A percentile compares a stretch with the other conserved stretches of the same genome.
phyloP scores from a whole-genome alignment of 2,329 filamentous ascomycete species.

The Colletotrichum lentis region DNA sequence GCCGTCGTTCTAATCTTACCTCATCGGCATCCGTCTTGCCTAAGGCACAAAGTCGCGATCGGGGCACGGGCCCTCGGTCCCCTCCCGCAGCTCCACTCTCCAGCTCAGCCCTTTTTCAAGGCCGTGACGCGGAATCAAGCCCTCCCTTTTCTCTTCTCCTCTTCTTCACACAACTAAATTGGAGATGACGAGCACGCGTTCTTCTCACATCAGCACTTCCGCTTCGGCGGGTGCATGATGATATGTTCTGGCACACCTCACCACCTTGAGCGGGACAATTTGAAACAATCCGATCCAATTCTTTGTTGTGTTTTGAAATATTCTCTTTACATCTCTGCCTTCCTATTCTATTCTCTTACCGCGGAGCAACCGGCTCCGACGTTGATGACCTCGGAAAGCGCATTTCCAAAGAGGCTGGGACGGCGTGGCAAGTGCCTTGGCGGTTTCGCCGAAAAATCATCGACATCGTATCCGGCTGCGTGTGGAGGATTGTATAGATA shows the following conservation, averaged over 20 bases:
- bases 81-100: conserved; percentile 11
- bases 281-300: conserved; percentile 70
- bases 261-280: conserved; percentile 70
- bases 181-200: conserved; percentile 78
- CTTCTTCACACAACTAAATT: conserved; percentile 77
- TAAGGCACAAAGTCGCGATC: not conserved
- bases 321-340: not conserved
- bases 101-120: conserved; percentile 32
- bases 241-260: conserved; percentile 71
- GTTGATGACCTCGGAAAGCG: no score
- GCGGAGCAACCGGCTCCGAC: no score
- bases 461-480: no score
- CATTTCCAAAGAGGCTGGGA: no score
- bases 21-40: not conserved
- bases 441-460: no score
- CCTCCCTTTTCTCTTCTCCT: conserved; percentile 46
- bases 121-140: conserved; percentile 2
- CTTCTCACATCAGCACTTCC: conserved; percentile 63
- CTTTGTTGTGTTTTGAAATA: conserved; percentile 36
- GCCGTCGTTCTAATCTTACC: not conserved
- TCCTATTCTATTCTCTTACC: no score
- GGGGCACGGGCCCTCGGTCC: conserved; percentile 24
- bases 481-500: no score
- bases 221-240: conserved; percentile 66
- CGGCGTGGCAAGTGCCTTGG: no score